These are phyloP conservation scores for Kondoa malvinella DNA, from an alignment of 768 basidiomycete genomes.

Conservation along the genomic window DNA sequence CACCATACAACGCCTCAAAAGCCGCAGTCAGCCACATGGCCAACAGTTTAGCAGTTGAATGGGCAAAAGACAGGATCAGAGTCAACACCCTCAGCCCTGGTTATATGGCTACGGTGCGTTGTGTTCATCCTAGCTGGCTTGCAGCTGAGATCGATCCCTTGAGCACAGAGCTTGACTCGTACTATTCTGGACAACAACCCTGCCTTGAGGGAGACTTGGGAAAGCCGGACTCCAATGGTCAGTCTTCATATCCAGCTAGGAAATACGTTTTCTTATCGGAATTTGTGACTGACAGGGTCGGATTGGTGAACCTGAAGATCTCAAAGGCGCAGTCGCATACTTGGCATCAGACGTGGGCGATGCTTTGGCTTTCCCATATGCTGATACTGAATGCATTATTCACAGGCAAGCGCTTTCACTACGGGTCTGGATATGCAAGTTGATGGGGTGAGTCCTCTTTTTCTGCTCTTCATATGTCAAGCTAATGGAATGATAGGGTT, in stretches of 20 bases:
- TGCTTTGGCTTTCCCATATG: conserved; percentile 69
- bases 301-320: conserved; percentile 83
- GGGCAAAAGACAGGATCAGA: conserved; percentile 62
- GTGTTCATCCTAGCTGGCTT: background rate
- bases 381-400: conserved; percentile 30
- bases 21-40: conserved; percentile 93
- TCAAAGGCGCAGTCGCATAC: conserved; percentile 73
- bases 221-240: conserved; percentile 58
- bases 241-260: background rate
- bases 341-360: conserved; percentile 68
- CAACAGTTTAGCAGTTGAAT: conserved; percentile 77
- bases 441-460: conserved; percentile 1
- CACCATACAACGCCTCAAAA: conserved; percentile 91
- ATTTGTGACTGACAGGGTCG: conserved; percentile 36
- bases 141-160: background rate
- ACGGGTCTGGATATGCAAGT: conserved; percentile 8
- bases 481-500: background rate
- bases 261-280: background rate
- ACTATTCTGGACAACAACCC: conserved; percentile 58
- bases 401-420: background rate
- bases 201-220: conserved; percentile 71
- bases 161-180: conserved; percentile 41
- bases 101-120: conserved; percentile 70
- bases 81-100: conserved; percentile 51
- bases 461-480: background rate